phyloP scores from a whole-genome alignment of 495 filamentous ascomycete genomes.

The Penicillium ochrochloron region DNA sequence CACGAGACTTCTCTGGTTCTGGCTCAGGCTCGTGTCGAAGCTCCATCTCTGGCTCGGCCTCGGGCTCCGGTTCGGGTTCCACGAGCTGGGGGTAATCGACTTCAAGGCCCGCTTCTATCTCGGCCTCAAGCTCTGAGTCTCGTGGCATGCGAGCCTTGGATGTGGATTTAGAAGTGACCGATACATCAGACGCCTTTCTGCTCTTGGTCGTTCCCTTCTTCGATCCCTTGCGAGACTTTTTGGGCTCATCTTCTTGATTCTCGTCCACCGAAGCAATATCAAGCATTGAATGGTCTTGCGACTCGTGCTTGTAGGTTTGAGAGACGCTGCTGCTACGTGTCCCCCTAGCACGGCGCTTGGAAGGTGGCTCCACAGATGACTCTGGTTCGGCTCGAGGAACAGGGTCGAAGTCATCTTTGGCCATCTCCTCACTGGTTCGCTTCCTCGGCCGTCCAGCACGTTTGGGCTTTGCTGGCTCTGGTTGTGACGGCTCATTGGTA shows the following conservation, averaged over 20 bases:
- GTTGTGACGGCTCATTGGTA: conserved; percentile 28
- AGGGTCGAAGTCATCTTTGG: conserved; percentile 47
- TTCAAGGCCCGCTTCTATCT: conserved; percentile 68
- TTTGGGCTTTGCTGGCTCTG: conserved; percentile 45
- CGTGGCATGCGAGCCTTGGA: conserved; percentile 47
- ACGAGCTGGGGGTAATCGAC: conserved; percentile 22
- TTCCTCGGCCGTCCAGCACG: conserved; percentile 64
- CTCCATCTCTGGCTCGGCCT: neutral
- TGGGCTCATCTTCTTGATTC: conserved; percentile 33
- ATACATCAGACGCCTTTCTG: conserved; percentile 59
- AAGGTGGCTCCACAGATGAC: conserved; percentile 57
- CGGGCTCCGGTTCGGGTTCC: conserved; percentile 33
- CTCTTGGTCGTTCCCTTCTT: conserved; percentile 47
- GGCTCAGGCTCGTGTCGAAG: conserved; percentile 33
- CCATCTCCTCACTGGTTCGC: conserved; percentile 64
- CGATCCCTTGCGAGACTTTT: conserved; percentile 45
- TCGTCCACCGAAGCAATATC: conserved; percentile 34
- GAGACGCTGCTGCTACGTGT: conserved; percentile 50
- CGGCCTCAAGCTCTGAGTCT: conserved; percentile 72
- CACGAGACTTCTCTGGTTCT: conserved; percentile 34
- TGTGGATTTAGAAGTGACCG: conserved; percentile 47
- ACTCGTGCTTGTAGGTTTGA: conserved; percentile 27
- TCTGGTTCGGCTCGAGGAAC: conserved; percentile 26
- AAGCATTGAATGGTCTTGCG: conserved; percentile 27
- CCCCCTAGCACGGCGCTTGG: conserved; percentile 68